Conservation (phyloP, 768 basidiomycete species). For the Erythrobasidium yunnanense region DNA sequence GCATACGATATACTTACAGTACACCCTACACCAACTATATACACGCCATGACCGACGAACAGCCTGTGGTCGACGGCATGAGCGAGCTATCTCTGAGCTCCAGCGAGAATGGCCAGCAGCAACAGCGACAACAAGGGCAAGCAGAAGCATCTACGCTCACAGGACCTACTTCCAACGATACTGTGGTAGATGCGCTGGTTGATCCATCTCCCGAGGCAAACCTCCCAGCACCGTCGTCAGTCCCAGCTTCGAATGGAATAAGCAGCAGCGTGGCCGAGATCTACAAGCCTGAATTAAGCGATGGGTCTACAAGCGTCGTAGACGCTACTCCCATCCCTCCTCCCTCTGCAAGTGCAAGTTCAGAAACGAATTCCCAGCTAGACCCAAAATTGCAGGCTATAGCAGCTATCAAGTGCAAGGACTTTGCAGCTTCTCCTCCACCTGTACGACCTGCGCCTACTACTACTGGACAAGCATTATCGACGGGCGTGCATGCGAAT, state of each 20-base stretch:
- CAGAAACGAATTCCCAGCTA: neutral
- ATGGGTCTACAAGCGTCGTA: neutral
- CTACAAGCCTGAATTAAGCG: neutral
- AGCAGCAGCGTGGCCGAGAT: neutral
- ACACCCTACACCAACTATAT: too few species aligned
- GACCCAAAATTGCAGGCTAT: neutral
- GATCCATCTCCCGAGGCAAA: neutral
- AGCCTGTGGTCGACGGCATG: too few species aligned
- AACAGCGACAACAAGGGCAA: neutral
- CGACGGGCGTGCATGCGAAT: neutral
- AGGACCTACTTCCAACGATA: neutral
- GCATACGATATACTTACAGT: too few species aligned
- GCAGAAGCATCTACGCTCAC: too few species aligned
- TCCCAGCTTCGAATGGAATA: too few species aligned
- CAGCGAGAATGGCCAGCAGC: conserved; percentile 17
- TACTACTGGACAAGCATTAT: neutral
- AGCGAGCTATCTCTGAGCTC: conserved; percentile 40
- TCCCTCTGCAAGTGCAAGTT: too few species aligned
- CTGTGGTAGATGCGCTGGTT: neutral
- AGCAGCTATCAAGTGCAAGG: neutral
- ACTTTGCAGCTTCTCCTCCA: neutral
- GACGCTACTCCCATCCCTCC: neutral
- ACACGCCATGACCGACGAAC: too few species aligned
- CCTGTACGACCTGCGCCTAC: neutral
- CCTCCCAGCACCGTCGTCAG: neutral